Conservation (phyloP, 768 basidiomycete species). For the Russula foetens region DNA sequence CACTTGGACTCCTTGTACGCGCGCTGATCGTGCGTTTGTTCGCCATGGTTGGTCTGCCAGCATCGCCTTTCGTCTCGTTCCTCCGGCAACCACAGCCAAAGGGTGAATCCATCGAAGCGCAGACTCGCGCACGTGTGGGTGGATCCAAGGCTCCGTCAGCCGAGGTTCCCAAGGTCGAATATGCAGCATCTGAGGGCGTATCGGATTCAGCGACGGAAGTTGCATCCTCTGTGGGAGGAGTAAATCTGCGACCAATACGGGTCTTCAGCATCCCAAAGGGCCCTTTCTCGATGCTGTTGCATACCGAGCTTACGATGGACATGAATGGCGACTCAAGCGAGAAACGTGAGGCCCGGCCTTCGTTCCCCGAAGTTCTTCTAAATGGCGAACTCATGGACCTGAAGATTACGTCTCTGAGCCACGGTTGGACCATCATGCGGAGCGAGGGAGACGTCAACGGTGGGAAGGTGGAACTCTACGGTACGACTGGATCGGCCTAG, state of each 20-base stretch:
- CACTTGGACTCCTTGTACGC: conserved; percentile 11
- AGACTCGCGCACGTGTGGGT: background rate
- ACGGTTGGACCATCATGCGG: conserved; percentile 12
- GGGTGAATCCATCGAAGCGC: background rate
- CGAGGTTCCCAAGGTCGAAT: background rate
- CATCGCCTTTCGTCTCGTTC: background rate
- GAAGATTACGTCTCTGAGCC: conserved; percentile 1
- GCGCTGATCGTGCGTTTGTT: conserved; percentile 14
- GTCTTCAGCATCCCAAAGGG: conserved; percentile 13
- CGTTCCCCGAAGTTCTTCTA: conserved; percentile 6
- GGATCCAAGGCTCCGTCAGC: background rate
- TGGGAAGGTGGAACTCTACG: conserved; percentile 13
- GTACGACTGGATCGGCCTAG: background rate
- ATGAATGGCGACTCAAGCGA: background rate
- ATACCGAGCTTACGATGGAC: background rate
- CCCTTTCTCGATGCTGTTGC: conserved; percentile 12
- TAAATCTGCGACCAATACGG: background rate
- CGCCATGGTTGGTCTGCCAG: conserved; percentile 3
- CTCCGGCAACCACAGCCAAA: background rate
- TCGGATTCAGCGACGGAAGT: conserved; percentile 15
- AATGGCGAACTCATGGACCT: conserved; percentile 12
- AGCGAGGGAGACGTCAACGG: conserved; percentile 10
- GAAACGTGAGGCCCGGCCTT: background rate
- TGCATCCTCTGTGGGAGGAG: background rate
- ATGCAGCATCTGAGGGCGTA: background rate